These are phyloP conservation scores for Cryptosporidium canis DNA, from an alignment of 169 alveolate species.

Conservation along the genomic window DNA sequence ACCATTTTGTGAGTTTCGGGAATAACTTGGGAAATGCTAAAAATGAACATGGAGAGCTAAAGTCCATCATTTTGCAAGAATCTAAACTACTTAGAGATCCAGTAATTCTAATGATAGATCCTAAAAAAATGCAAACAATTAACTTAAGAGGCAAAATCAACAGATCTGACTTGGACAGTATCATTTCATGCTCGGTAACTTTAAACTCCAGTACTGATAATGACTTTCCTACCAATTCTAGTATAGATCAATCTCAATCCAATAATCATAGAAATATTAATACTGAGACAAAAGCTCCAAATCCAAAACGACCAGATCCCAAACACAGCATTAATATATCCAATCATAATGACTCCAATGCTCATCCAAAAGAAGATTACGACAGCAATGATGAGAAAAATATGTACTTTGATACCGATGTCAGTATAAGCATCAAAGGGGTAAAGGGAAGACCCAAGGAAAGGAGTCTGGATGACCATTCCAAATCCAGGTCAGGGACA, in stretches of 20 bases:
- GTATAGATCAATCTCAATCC: background rate
- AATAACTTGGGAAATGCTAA: background rate
- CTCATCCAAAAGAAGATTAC: background rate
- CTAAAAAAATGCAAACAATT: conserved; percentile 19
- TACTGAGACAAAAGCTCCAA: background rate
- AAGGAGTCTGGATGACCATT: background rate
- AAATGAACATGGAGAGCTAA: background rate
- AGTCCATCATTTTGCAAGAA: background rate
- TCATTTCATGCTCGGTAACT: background rate
- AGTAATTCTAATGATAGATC: conserved; percentile 30
- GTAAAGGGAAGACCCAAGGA: background rate
- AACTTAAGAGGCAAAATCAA: background rate
- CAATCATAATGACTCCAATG: background rate
- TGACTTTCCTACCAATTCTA: background rate
- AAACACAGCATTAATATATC: background rate
- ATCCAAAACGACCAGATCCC: background rate
- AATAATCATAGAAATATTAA: background rate
- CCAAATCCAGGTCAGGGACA: background rate
- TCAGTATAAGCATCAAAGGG: background rate
- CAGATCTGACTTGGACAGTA: conserved; percentile 4
- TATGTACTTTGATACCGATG: background rate
- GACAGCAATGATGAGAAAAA: background rate
- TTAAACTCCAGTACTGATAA: background rate
- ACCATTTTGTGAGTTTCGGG: background rate
- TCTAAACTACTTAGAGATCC: conserved; percentile 22